A percentile compares a stretch with the other conserved stretches of the same genome.
Conservation (phyloP, 148 eudicot genomes). For the Selenicereus undatus region DNA sequence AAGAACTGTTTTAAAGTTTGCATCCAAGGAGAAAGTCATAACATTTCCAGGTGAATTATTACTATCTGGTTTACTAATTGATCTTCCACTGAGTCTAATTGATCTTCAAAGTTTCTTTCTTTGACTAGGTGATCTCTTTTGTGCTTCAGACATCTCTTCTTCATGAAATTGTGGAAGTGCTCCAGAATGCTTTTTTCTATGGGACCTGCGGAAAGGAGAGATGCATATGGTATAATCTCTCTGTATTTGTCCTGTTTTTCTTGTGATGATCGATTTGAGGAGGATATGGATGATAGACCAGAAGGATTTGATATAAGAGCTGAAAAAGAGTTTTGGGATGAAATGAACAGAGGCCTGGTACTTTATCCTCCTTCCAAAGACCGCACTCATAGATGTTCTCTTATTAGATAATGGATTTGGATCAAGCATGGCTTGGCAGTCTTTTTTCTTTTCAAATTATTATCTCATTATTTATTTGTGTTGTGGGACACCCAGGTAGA, state of each 20-base stretch:
- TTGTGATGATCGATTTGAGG: constrained; percentile 32
- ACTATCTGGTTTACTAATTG: background rate
- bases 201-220: constrained; percentile 83
- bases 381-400: background rate
- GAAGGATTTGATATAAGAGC: constrained; percentile 61
- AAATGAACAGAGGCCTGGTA: constrained; percentile 95
- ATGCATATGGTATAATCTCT: constrained; percentile 81
- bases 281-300: constrained; percentile 35
- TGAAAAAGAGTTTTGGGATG: constrained; percentile 79
- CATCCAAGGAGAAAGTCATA: constrained; percentile 41
- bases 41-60: constrained; percentile 56
- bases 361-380: constrained; percentile 13
- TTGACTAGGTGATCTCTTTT: constrained; percentile 10
- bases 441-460: constrained; percentile 6
- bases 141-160: constrained; percentile 51
- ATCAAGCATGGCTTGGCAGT: too few relatives aligned
- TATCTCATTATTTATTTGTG: background rate
- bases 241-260: constrained; percentile 68
- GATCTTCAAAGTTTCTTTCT: background rate
- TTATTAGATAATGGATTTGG: background rate
- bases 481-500: constrained; percentile 51
- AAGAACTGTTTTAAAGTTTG: constrained; percentile 41
- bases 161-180: constrained; percentile 64
- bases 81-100: background rate
- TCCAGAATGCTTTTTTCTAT: constrained; percentile 60